Evolutionary conservation across 139 green algal species (phyloP), one percentile per base, ranked within the genome.

Genomic region (Eudorina sp.): DNA sequence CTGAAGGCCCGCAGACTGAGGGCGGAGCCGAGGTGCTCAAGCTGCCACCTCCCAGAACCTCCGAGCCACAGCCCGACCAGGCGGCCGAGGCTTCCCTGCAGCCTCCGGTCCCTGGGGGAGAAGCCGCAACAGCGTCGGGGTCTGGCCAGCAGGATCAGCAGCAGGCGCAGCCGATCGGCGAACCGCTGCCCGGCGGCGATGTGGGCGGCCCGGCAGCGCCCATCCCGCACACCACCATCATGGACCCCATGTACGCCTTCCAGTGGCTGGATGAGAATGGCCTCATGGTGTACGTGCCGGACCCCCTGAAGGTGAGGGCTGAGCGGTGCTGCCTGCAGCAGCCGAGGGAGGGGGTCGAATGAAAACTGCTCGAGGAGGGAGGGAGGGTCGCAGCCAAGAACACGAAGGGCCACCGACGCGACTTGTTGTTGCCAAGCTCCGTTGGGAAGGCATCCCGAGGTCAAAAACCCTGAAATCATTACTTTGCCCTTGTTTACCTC

Each of bases 241-340:
- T 78, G 82, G 82, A 79, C 82, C 82, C 66, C 31, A 69, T 88
- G 66, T 86, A 53, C 41, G 80, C 51, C 5, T 75, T 45, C 36
- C 64, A 73, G 19, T 94, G 89, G 89, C 79, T 94, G 60, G 92
- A 94, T 83, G 90, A 92, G 23, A 85, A 93, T 38, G 92, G 91
- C 0, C 85, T 94, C 8, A 91, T 95, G 89, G 62, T 90, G 31
- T 93, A 92, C 36, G 41, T 90, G 41, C 77, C 90, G 0, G 41
- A 92, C 48, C 92, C 91, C 11, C 3, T 88, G 4, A 93, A 93
- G 90, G 89, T 94, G 43, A 34, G 62, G 1, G n/a, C n/a, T n/a
- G n/a, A n/a, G n/a, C n/a, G n/a, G n/a, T n/a, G n/a, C n/a, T n/a
- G n/a, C n/a, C n/a, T n/a, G n/a, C n/a, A n/a, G n/a, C n/a, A n/a